These are phyloP conservation scores for Basipetospora chlamydospora DNA, from an alignment of 2,329 filamentous ascomycete species.

Conservation along the genomic window DNA sequence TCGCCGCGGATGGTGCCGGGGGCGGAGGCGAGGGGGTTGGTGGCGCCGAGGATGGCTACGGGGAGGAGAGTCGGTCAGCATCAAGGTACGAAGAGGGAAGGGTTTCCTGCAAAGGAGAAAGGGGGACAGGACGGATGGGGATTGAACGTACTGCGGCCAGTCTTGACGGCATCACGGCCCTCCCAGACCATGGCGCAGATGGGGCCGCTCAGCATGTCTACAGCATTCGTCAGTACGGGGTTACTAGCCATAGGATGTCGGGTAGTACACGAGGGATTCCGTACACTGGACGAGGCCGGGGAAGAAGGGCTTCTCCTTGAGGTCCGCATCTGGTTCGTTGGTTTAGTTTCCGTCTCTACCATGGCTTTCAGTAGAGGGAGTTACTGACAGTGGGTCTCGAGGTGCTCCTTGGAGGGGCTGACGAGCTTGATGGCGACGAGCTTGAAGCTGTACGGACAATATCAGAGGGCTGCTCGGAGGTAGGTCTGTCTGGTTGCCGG, in stretches of 20 bases:
- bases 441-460: conserved; percentile 61
- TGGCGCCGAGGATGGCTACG: conserved; percentile 82
- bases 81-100: conserved; percentile 10
- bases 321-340: conserved; percentile 53
- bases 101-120: not conserved
- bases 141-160: conserved; percentile 58
- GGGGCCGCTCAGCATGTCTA: conserved; percentile 94
- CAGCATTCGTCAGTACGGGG: too few relatives aligned
- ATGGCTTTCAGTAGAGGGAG: not conserved
- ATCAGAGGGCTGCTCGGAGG: too few relatives aligned
- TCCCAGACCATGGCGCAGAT: conserved; percentile 99
- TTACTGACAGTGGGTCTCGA: conserved; percentile 83
- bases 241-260: not conserved
- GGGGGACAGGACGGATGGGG: not conserved
- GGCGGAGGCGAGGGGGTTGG: conserved; percentile 89
- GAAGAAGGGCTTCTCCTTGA: conserved; percentile 95
- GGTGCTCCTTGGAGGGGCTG: conserved; percentile 80
- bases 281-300: conserved; percentile 78
- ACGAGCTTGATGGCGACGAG: conserved; percentile 94
- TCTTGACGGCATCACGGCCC: conserved; percentile 97
- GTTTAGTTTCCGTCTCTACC: not conserved
- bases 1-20: conserved; percentile 98
- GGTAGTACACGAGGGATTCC: conserved; percentile 18
- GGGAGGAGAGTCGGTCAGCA: conserved; percentile 7
- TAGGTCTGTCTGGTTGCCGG: too few relatives aligned